Evolutionary conservation across 2,329 filamentous ascomycete genomes (phyloP).

Genomic region (Ascocoryne sarcoides): DNA sequence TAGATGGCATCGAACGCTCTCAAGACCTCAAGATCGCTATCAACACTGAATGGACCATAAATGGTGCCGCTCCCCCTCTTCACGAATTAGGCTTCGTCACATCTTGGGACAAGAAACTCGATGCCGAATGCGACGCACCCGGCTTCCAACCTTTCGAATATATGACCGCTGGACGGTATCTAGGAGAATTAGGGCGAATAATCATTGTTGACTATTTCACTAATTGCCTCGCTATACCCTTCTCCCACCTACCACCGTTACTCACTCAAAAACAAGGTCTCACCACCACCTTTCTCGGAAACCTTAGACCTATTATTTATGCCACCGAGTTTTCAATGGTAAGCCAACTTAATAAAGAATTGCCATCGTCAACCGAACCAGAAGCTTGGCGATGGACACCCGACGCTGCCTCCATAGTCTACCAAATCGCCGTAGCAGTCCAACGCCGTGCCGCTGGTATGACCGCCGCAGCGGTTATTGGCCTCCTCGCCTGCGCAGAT

Average conservation of each 20-base stretch:
- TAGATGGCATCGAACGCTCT: conserved; percentile 35
- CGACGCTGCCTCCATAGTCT: conserved; percentile 49
- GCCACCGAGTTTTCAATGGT: conserved; percentile 31
- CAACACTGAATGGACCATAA: conserved; percentile 80
- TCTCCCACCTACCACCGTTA: conserved; percentile 12
- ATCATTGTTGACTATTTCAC: conserved; percentile 84
- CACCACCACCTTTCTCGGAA: conserved; percentile 65
- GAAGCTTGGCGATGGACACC: conserved; percentile 53
- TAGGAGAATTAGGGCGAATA: conserved; percentile 74
- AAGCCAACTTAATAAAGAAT: conserved; percentile 41
- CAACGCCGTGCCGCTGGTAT: conserved; percentile 65
- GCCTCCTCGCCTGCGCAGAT: conserved; percentile 57
- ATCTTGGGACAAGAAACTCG: conserved; percentile 60
- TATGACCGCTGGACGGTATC: conserved; percentile 90
- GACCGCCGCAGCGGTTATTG: conserved; percentile 63
- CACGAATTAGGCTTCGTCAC: conserved; percentile 55
- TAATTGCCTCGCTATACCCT: conserved; percentile 13
- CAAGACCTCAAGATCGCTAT: conserved; percentile 47
- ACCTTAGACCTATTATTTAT: conserved; percentile 49
- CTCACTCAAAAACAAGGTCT: conserved; percentile 32
- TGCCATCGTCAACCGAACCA: conserved; percentile 40
- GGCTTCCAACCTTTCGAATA: conserved; percentile 95
- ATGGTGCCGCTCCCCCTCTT: conserved; percentile 61
- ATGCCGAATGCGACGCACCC: conserved; percentile 58
- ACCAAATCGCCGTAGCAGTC: conserved; percentile 60